Evolutionary conservation across 139 green algal genomes (phyloP).

Genomic region (Nannochloris sp.): DNA sequence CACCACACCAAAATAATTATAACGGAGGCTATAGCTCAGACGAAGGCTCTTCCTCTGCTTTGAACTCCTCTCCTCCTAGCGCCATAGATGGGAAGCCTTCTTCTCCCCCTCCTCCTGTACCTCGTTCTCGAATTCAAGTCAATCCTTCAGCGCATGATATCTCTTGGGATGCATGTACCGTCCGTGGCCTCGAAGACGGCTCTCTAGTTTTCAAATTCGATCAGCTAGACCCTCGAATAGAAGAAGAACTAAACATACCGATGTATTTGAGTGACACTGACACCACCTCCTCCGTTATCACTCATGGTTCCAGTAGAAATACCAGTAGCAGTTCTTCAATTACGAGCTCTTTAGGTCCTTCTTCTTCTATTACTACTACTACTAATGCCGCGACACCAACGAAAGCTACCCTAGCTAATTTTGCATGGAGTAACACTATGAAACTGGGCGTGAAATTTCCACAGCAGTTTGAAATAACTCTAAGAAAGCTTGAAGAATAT

Average conservation of each 20-base stretch:
- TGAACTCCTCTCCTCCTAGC: neutral
- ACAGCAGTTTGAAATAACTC: neutral
- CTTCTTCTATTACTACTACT: neutral
- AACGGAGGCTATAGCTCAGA: too few relatives aligned
- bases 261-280: neutral
- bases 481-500: slow-evolving; percentile 2
- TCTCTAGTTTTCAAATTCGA: slow-evolving; percentile 8
- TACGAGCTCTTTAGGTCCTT: neutral
- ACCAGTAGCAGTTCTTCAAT: neutral
- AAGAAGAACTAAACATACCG: too few relatives aligned
- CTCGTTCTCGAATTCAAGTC: neutral
- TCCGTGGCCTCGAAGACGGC: slow-evolving; percentile 5
- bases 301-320: neutral
- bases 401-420: neutral
- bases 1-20: too few relatives aligned
- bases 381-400: neutral
- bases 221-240: neutral
- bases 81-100: neutral
- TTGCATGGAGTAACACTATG: slow-evolving; percentile 3
- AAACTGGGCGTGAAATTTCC: neutral
- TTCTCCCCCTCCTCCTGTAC: neutral
- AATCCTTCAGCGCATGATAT: neutral
- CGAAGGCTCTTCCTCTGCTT: neutral
- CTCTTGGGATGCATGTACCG: neutral
- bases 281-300: neutral